Conservation (phyloP, 805 yeast species). For the Hanseniaspora singularis region DNA sequence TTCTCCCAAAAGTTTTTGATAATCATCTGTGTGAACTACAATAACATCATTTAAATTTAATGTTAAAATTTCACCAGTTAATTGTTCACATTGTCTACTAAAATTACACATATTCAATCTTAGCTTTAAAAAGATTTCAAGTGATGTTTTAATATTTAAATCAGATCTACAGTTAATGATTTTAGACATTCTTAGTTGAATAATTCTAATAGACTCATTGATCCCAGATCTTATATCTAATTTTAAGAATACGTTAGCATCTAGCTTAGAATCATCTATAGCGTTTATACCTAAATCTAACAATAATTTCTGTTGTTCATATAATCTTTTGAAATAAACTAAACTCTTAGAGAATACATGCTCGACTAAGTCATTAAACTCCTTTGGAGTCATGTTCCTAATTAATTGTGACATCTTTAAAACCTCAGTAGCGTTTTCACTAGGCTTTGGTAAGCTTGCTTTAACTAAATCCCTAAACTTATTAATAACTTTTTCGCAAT, state of each 20-base stretch:
- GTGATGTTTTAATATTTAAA: constrained; percentile 45
- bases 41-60: constrained; percentile 56
- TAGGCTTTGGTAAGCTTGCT: constrained; percentile 42
- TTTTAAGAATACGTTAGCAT: constrained; percentile 37
- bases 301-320: constrained; percentile 66
- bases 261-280: constrained; percentile 24
- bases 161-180: constrained; percentile 67
- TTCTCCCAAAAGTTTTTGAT: constrained; percentile 19
- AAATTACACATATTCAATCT: constrained; percentile 58
- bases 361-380: constrained; percentile 60
- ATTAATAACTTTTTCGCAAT: constrained; percentile 53
- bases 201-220: constrained; percentile 51
- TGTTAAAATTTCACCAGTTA: constrained; percentile 53
- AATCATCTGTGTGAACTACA: constrained; percentile 53
- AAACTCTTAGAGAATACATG: constrained; percentile 51
- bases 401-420: constrained; percentile 36
- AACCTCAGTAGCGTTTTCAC: constrained; percentile 11
- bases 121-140: constrained; percentile 52
- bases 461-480: constrained; percentile 68
- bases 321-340: constrained; percentile 61
- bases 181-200: constrained; percentile 68
- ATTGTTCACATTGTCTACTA: constrained; percentile 68
- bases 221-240: constrained; percentile 58
- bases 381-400: constrained; percentile 55
- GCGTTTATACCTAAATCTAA: constrained; percentile 55